phyloP scores from a whole-genome alignment of 176 grass and related monocot genomes.

The Melocanna baccifera region DNA sequence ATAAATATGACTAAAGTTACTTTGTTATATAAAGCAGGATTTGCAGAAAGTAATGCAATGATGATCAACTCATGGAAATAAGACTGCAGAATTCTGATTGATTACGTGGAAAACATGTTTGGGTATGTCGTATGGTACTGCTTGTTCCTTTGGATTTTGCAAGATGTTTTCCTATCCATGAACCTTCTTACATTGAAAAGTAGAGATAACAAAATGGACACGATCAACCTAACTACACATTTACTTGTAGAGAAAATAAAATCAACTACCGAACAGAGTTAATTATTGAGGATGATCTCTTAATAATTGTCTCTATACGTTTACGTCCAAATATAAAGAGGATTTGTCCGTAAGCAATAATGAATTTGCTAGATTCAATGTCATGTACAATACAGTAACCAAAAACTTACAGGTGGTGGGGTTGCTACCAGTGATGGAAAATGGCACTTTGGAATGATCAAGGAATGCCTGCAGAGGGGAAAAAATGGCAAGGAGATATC shows the following conservation, averaged over 20 bases:
- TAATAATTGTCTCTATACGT: not conserved
- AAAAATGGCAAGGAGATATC: not conserved
- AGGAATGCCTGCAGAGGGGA: slow-evolving; percentile 58
- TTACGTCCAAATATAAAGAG: not conserved
- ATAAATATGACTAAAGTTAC: too few relatives aligned
- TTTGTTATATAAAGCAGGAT: too few relatives aligned
- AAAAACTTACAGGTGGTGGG: slow-evolving; percentile 58
- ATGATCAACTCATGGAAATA: not conserved
- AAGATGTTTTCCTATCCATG: not conserved
- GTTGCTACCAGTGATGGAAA: slow-evolving; percentile 64
- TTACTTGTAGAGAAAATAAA: not conserved
- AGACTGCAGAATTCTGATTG: not conserved
- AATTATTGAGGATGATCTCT: not conserved
- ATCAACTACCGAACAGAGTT: not conserved
- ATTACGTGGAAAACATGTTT: not conserved
- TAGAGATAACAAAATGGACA: not conserved
- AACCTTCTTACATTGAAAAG: not conserved
- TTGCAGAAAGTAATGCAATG: not conserved
- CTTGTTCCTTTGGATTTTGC: not conserved
- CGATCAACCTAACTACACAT: not conserved
- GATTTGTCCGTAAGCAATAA: not conserved
- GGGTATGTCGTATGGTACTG: not conserved
- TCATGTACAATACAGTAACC: not conserved
- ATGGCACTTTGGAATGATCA: slow-evolving; percentile 86
- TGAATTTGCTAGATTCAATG: not conserved